phyloP scores from a whole-genome alignment of 257 asterid genomes.

The Prunella vulgaris region DNA sequence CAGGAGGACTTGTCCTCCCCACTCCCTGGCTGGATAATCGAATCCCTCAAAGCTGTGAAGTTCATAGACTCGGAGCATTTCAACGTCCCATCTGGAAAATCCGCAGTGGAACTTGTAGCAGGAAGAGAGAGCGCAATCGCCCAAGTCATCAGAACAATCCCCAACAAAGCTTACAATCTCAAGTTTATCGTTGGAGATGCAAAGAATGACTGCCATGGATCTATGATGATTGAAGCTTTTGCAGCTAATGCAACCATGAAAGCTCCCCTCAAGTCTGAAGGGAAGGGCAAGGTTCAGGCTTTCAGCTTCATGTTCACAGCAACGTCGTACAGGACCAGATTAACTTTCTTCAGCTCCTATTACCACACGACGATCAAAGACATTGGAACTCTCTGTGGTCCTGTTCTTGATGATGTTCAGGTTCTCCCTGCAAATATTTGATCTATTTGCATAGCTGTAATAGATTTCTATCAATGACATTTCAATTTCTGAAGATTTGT shows the following conservation, averaged over 20 bases:
- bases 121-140: constrained; percentile 82
- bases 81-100: constrained; percentile 60
- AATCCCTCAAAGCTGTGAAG: constrained; percentile 68
- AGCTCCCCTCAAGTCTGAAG: constrained; percentile 62
- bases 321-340: constrained; percentile 44
- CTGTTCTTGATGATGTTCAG: constrained; percentile 66
- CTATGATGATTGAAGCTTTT: constrained; percentile 80
- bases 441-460: constrained; percentile 3
- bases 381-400: constrained; percentile 75
- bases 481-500: neutral
- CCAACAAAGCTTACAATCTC: constrained; percentile 45
- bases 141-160: constrained; percentile 58
- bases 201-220: constrained; percentile 69
- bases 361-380: constrained; percentile 61
- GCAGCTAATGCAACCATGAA: constrained; percentile 48
- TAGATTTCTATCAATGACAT: constrained; percentile 10
- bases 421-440: constrained; percentile 37
- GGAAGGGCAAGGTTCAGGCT: constrained; percentile 43
- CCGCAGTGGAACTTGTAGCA: constrained; percentile 71
- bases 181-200: constrained; percentile 65
- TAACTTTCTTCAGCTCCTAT: constrained; percentile 80
- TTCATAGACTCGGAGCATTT: constrained; percentile 65
- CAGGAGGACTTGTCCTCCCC: constrained; percentile 67
- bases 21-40: constrained; percentile 89
- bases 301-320: constrained; percentile 62